phyloP scores from a whole-genome alignment of 129 eudicot genomes.

The Flaveria linearis region DNA sequence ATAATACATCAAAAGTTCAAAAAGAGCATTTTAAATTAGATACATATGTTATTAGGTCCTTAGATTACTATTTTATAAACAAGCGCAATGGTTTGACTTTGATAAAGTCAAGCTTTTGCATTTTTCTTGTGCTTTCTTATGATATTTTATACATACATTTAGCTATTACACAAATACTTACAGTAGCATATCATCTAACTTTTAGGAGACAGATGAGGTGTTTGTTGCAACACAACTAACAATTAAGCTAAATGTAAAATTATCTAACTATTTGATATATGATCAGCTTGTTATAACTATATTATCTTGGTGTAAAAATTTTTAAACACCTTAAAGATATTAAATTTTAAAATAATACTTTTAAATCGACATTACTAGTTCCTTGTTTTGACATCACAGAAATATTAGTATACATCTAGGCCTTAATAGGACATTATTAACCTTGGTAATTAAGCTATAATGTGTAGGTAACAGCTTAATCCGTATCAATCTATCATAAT shows the following conservation, averaged over 20 bases:
- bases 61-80: not conserved
- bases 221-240: not conserved
- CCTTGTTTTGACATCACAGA: not conserved
- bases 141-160: not conserved
- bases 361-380: not conserved
- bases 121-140: not conserved
- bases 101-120: conserved; percentile 10
- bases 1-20: not conserved
- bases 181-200: not conserved
- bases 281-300: not conserved
- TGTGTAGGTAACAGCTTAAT: not conserved
- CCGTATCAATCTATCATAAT: not conserved
- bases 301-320: not conserved
- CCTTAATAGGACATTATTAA: not conserved
- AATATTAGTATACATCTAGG: not conserved
- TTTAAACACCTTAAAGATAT: not conserved
- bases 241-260: no score
- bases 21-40: not conserved
- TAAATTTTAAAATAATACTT: no score
- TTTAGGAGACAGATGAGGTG: not conserved
- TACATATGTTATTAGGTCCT: not conserved
- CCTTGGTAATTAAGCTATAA: not conserved
- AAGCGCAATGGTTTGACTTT: not conserved
- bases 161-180: conserved; percentile 1
- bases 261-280: no score